Evolutionary conservation across 2,329 filamentous ascomycete species (phyloP), one percentile per base, ranked within the genome.

Genomic region (Madurella fahalii): DNA sequence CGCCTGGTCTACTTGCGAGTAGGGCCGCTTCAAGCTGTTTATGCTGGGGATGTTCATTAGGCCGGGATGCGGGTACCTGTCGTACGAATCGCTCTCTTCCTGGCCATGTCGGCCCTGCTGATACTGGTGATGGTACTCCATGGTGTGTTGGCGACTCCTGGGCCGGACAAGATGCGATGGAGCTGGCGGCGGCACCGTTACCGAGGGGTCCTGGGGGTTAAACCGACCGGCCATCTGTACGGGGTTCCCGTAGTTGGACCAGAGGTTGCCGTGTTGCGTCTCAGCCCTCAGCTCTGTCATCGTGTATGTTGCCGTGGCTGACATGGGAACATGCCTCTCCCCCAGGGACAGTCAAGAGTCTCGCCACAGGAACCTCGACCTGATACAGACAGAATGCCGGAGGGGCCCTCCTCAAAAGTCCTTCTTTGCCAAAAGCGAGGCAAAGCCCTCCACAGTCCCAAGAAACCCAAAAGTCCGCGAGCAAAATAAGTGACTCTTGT

Each of bases 231-330:
- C 70, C 67, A 83, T 73, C 62, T 80, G 79, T 58, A 82, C 75
- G 54, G 78, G 75, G 58, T 73, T 74, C 60, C 74, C 76, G 70
- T 84, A 84, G 72, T 74, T 80, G 63, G 79, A 73, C 81, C 81
- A 84, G 63, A 84, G 70, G 69, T 74, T 77, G 64, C 76, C 74
- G 70, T 82, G 80, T 67, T 76, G 71, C 66, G 79, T 72, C 71
- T 84, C 81, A 68, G 74, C 72, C 76, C 82, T 82, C 74, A 84
- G 69, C 69, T 83, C 81, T 78, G 81, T 79, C 81, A 84, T 83
- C 73, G 80, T 77, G 70, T 83, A 81, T 62, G 79, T 80, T 70
- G 79, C 72, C 67, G 78, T 78, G 73, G 79, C 80, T 75, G 80
- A 82, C 79, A 83, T 83, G 77, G 72, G 77, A 74, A 67, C 78